Conservation (phyloP, 2,329 filamentous ascomycete genomes). For the Penicillium sp. region DNA sequence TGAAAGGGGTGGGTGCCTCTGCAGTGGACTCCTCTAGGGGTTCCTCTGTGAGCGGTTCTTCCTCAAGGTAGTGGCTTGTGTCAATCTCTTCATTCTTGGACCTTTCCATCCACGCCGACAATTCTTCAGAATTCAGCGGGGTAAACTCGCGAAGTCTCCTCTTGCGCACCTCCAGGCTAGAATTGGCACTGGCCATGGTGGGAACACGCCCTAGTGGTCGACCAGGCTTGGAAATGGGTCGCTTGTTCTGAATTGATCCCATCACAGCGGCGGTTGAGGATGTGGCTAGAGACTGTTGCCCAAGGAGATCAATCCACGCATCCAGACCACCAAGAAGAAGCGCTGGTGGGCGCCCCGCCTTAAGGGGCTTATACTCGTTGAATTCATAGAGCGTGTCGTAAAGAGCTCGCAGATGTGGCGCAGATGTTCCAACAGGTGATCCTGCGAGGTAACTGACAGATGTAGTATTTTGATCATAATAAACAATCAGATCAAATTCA, state of each 20-base stretch:
- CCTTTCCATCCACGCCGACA: slow-evolving; percentile 77
- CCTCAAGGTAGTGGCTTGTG: slow-evolving; percentile 42
- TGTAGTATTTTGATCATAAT: slow-evolving; percentile 76
- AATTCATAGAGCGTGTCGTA: slow-evolving; percentile 82
- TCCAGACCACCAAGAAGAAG: slow-evolving; percentile 81
- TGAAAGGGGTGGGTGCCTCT: slow-evolving; percentile 52
- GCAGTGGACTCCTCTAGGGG: slow-evolving; percentile 45
- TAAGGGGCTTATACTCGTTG: slow-evolving; percentile 77
- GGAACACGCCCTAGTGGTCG: slow-evolving; percentile 58
- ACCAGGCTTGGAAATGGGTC: slow-evolving; percentile 42
- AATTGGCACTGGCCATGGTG: slow-evolving; percentile 55
- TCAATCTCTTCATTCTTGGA: slow-evolving; percentile 69
- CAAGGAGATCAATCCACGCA: slow-evolving; percentile 85
- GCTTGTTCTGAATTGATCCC: slow-evolving; percentile 47
- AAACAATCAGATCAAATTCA: slow-evolving; percentile 83
- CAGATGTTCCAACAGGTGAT: slow-evolving; percentile 49
- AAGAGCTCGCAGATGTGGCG: slow-evolving; percentile 69
- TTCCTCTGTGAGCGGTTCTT: slow-evolving; percentile 45
- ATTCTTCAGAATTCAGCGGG: slow-evolving; percentile 79
- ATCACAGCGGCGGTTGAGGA: slow-evolving; percentile 59
- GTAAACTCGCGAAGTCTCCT: slow-evolving; percentile 64
- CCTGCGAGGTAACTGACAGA: slow-evolving; percentile 61
- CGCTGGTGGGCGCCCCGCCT: slow-evolving; percentile 67
- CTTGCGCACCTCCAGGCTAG: slow-evolving; percentile 60
- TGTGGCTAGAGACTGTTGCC: slow-evolving; percentile 65